Evolutionary conservation across 2,329 filamentous ascomycete species (phyloP), one percentile per base, ranked within the genome.

Genomic region (Zasmidium cellare): DNA sequence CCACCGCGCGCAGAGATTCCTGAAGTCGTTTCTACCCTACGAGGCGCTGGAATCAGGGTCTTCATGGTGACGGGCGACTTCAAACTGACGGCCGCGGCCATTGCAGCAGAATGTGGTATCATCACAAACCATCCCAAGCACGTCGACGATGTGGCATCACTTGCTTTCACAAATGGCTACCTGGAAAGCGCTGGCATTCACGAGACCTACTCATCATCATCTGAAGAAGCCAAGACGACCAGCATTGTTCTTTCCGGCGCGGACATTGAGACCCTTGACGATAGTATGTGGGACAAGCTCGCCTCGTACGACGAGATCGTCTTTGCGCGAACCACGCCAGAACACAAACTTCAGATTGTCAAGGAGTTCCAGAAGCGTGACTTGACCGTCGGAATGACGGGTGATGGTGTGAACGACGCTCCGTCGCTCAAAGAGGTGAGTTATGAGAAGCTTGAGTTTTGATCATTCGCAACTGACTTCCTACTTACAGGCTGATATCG

Each of bases 1-100:
- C 84, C 84, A 20, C 82, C 83, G 22, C 77, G 84, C 51, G 78
- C 82, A 24, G 84, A 87, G 64, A 86, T 86, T 28, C 81, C 83
- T 0, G 77, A 78, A 12, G 84, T 86, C 1, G 76, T 86, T 24
- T 75, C 77, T n/a, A 89, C 82, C 0, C 78, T 91, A 16, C 82
- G 88, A 12, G 79, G 83, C 1, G 89, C 90, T 3, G 87, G 87
- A 1, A 88, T 92, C 54, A 80, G 86, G n/a, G 85, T 91, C 25
- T 87, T 89, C 72, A 92, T 92, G 89, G 89, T 92, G 0, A 92
- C 89, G 1, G 88, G 89, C 9, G 89, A 92, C 68, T 91, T 89
- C 69, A 86, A 87, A 23, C 80, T 91, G 16, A 92, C 89, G 0
- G 89, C 89, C 0, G 80, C 85, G 60, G 87, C 88, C 1, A 91